These are phyloP conservation scores for Populus hybrid DNA, from an alignment of 441 rosid species.

Conservation along the genomic window DNA sequence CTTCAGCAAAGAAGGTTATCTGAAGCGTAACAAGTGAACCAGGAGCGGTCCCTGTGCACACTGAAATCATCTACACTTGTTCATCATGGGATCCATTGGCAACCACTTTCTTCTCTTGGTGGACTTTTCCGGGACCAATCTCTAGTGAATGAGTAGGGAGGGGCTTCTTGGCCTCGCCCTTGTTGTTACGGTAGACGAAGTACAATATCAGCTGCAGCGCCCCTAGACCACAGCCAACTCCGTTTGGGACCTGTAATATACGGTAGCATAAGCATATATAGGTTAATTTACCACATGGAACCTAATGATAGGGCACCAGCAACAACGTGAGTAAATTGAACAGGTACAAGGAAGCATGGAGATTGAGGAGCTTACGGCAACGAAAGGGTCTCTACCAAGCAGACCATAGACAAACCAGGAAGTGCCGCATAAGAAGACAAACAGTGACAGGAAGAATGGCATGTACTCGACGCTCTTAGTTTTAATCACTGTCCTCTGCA, in stretches of 20 bases:
- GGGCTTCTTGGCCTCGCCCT: constrained; percentile 31
- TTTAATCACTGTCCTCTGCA: constrained; percentile 82
- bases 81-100: constrained; percentile 20
- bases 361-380: constrained; percentile 55
- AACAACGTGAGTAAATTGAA: too few species aligned
- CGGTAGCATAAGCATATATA: not conserved
- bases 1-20: not conserved
- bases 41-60: not conserved
- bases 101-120: constrained; percentile 5
- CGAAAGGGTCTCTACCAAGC: constrained; percentile 75
- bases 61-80: constrained; percentile 21
- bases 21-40: not conserved
- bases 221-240: constrained; percentile 75
- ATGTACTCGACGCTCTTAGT: constrained; percentile 93
- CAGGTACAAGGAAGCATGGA: not conserved
- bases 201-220: constrained; percentile 64
- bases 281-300: not conserved
- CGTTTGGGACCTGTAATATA: constrained; percentile 66
- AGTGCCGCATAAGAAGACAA: constrained; percentile 87
- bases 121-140: constrained; percentile 35
- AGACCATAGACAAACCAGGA: constrained; percentile 90
- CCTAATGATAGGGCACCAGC: not conserved
- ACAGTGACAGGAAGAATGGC: constrained; percentile 92
- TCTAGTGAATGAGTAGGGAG: constrained; percentile 31
- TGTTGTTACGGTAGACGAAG: constrained; percentile 59